phyloP scores from a whole-genome alignment of 2,329 filamentous ascomycete species.

The Calonectria pseudoturangicola region DNA sequence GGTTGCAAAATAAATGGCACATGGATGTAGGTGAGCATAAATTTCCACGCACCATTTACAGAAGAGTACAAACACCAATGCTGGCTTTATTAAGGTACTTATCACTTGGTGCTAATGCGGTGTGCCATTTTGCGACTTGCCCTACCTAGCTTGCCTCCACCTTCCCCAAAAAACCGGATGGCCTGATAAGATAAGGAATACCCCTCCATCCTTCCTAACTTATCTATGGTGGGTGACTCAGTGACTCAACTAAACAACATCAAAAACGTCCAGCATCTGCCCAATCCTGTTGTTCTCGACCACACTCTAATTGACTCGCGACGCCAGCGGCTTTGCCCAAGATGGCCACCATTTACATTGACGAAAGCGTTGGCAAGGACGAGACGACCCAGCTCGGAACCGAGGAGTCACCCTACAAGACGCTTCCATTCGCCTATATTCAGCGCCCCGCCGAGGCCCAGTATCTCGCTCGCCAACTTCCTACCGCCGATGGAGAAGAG shows the following conservation, averaged over 20 bases:
- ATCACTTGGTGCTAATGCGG: too few relatives aligned
- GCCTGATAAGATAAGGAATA: conserved; percentile 30
- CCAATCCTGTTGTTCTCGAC: conserved; percentile 18
- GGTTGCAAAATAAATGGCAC: too few relatives aligned
- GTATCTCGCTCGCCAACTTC: conserved; percentile 68
- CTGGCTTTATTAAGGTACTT: too few relatives aligned
- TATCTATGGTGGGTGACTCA: conserved; percentile 26
- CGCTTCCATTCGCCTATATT: conserved; percentile 85
- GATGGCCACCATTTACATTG: conserved; percentile 70
- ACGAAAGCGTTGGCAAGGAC: conserved; percentile 86
- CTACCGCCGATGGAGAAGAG: conserved; percentile 70
- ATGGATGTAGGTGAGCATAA: too few relatives aligned
- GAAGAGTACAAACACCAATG: too few relatives aligned
- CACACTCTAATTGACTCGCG: conserved; percentile 18
- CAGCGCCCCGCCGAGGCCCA: conserved; percentile 56
- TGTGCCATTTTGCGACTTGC: too few relatives aligned
- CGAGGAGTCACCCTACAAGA: conserved; percentile 86
- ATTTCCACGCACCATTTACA: too few relatives aligned
- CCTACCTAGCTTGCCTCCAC: too few relatives aligned
- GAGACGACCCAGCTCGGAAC: conserved; percentile 80
- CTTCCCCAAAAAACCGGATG: conserved; percentile 22
- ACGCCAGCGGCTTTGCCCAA: conserved; percentile 29
- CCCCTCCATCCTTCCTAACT: conserved; percentile 14
- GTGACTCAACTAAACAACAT: conserved; percentile 16
- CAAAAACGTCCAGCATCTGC: conserved; percentile 29